phyloP scores from a whole-genome alignment of 257 asterid species.

The Solanum rostratum region DNA sequence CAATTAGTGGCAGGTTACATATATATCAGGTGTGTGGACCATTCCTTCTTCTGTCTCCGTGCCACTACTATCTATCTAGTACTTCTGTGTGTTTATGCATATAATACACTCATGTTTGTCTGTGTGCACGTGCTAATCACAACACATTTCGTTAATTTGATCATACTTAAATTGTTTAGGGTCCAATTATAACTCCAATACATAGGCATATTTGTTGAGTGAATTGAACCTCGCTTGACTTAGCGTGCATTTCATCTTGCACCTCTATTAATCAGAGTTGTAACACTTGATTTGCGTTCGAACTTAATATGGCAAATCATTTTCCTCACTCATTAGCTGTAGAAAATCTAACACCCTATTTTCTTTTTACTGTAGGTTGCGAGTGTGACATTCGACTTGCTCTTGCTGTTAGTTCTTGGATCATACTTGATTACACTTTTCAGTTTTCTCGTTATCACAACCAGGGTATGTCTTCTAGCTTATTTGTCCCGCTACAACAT shows the following conservation, averaged over 20 bases:
- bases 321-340: neutral
- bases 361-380: constrained; percentile 51
- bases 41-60: neutral
- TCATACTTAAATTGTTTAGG: neutral
- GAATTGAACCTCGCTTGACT: neutral
- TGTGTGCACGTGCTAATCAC: neutral
- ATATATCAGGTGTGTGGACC: constrained; percentile 57
- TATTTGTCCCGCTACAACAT: neutral
- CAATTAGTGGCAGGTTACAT: constrained; percentile 59
- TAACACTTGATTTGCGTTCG: neutral
- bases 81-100: neutral
- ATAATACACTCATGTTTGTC: neutral
- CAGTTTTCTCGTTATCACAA: constrained; percentile 67
- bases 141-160: neutral
- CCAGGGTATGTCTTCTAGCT: constrained; percentile 46
- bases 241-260: neutral
- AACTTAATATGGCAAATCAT: neutral
- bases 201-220: neutral
- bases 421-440: constrained; percentile 77
- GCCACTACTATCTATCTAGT: neutral
- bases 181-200: neutral
- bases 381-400: constrained; percentile 86
- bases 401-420: constrained; percentile 73
- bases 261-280: neutral
- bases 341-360: neutral